Evolutionary conservation across 257 asterid genomes (phyloP).

Genomic region (Salvia rosmarinus): DNA sequence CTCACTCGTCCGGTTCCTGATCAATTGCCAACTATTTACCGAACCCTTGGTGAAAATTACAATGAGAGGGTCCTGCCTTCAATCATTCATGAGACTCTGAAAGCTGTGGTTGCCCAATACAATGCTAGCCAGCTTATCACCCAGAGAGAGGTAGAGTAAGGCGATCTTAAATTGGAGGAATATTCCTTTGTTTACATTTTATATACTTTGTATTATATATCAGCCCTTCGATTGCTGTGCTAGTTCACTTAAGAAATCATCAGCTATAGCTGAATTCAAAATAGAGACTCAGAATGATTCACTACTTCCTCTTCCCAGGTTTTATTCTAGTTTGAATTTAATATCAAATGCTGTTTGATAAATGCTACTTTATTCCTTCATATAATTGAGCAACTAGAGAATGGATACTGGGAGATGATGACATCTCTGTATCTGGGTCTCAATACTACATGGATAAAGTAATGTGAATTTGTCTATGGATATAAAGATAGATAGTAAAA

Average conservation of each 20-base stretch:
- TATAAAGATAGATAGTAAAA: neutral
- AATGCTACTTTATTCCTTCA: constrained; percentile 2
- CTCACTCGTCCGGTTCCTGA: constrained; percentile 89
- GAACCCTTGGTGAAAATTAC: constrained; percentile 86
- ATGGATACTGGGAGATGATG: neutral
- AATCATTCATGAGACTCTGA: constrained; percentile 85
- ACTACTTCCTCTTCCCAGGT: neutral
- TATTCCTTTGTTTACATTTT: neutral
- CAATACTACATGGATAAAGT: neutral
- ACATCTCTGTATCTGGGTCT: neutral
- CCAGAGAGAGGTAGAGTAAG: constrained; percentile 76
- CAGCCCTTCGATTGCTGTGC: neutral
- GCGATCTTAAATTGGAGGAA: neutral
- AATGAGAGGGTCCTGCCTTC: constrained; percentile 90
- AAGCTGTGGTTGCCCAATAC: constrained; percentile 90
- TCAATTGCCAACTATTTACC: constrained; percentile 77
- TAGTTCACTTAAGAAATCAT: constrained; percentile 8
- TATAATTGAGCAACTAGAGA: neutral
- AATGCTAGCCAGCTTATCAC: constrained; percentile 96
- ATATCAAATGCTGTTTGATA: neutral
- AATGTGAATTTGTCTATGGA: neutral
- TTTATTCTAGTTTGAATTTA: neutral
- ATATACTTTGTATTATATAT: neutral
- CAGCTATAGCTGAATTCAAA: constrained; percentile 8
- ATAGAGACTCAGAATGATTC: neutral